Base-by-base conservation (phyloP, 1,284 basidiomycete species). In the Ceratobasidium sp. region DNA sequence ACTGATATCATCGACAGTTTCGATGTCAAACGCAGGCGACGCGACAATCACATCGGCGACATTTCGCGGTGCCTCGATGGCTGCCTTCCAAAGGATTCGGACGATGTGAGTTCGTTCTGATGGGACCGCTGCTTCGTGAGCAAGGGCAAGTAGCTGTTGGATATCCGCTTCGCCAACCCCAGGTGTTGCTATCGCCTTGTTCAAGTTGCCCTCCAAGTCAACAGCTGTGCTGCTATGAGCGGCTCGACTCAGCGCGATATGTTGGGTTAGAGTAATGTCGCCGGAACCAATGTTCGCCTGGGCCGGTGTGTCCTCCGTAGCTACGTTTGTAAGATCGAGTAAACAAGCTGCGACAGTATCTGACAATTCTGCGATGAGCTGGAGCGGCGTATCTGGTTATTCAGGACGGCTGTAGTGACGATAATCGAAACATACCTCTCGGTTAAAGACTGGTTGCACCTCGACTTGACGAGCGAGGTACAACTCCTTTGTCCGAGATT, bases 381-480 rank as follows among this genome's bases (percentile, higher is more conserved):
- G 70, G 7, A 34, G 25, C 54, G 37, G 32, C 44, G 11, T 32
- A 56, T 4, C 9, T 73, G 51, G 29, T 69, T 43, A 78, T 17
- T 67, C 7, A 13, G 19, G 32, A 25, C 19, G 1, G 65, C 52
- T 57, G 32, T 52, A 43, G 68, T 22, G 54, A 29, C 59, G 71
- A 56, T 46, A 78, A 79, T 76, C 68, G 51, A 67, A 17, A 82
- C 88, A 52, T 76, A 93, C 93, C 87, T 99, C 96, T 85, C 98
- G 89, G 83, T 98, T 98, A 85, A 99, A 98, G 61, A 96, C 96
- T 2, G 97, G 98, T 82, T 99, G 98, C 15, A 99, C 95, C 80
- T 99, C 98, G 13, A 99, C 97, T 84, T 99, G 98, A 46, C 98
- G 91, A 69, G 96, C 91, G 46, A 99, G 90, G 84, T 99, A 99